Base-by-base conservation (phyloP, 257 asterid genomes). In the Echites panduratus region DNA sequence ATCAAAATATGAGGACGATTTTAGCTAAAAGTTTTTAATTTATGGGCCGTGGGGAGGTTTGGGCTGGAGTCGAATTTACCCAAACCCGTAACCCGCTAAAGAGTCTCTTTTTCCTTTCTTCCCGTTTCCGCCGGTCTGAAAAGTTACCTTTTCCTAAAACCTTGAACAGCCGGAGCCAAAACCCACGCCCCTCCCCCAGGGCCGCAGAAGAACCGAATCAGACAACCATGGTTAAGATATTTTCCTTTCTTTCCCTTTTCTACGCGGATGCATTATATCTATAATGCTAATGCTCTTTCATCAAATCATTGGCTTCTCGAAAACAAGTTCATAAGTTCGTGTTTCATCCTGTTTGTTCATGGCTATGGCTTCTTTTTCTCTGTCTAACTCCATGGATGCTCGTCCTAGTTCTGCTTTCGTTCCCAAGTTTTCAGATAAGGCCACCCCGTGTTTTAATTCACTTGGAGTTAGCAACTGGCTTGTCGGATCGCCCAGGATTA, bases 341-440 rank as follows among this genome's bases (percentile, higher is more conserved):
- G 57, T 26, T 43, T 1, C 19, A 11, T 27, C 38, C 13, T 17
- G 11, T 49, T 41, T 29, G 9, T 70, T 49, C 74, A 45, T 58
- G 68, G 13, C 3, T 11, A 66, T 73, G 82, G 74, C 82, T 66
- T 79, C 86, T 27, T 76, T 73, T 45, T 54, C 73, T 68, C 72
- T 66, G 9, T 76, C 84, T 47, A 72, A 85, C 68, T 59, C 88
- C 70, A 81, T 85, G 89, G 96, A 92, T 72, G 88, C 94, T 53
- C 81, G 87, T 49, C 76, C 92, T 9, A 62, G 83, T 76, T 78
- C 88, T 53, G 70, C 76, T 67, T 75, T 80, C 44, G 49, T 79
- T 56, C 80, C 87, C 70, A 82, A 77, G 70, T 80, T 83, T 27
- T 24, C 87, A 2, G 87, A 81, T 10, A 61, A 84, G 59, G 59